Conservation (phyloP, 495 filamentous ascomycete species). For the Hypomontagnella monticulosa region DNA sequence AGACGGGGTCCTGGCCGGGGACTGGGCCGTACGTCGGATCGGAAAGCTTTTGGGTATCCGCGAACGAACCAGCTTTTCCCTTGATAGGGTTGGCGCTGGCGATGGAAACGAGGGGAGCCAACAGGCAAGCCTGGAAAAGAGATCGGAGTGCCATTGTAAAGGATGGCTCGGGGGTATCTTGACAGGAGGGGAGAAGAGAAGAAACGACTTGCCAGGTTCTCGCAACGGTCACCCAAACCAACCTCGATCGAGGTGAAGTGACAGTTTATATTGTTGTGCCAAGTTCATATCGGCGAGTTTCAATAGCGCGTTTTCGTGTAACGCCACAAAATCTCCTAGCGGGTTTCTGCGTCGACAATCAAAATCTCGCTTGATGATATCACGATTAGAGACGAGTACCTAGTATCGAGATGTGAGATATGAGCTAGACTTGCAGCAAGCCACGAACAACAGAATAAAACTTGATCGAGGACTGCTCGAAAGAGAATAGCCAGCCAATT, state of each 20-base stretch:
- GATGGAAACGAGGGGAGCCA: slow-evolving; percentile 28
- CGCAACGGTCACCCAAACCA: background rate
- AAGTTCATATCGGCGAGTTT: slow-evolving; percentile 15
- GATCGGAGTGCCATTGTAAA: slow-evolving; percentile 36
- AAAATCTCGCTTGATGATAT: slow-evolving; percentile 39
- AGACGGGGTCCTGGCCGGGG: slow-evolving; percentile 55
- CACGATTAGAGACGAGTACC: slow-evolving; percentile 20
- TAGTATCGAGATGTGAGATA: no score
- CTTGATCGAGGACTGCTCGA: slow-evolving; percentile 23
- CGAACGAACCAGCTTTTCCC: slow-evolving; percentile 22
- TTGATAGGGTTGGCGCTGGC: slow-evolving; percentile 25
- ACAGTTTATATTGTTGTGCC: slow-evolving; percentile 34
- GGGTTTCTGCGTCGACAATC: slow-evolving; percentile 18
- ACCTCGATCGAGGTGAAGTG: slow-evolving; percentile 4
- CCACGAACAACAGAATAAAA: slow-evolving; percentile 29
- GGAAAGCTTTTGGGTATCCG: slow-evolving; percentile 49
- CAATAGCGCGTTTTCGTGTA: slow-evolving; percentile 30
- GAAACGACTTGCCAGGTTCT: slow-evolving; percentile 8
- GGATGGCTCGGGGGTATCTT: slow-evolving; percentile 4
- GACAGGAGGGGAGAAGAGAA: slow-evolving; percentile 23
- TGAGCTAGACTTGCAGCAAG: slow-evolving; percentile 30
- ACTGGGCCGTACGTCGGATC: slow-evolving; percentile 53
- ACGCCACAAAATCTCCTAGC: slow-evolving; percentile 27
- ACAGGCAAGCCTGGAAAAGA: slow-evolving; percentile 32
- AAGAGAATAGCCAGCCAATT: slow-evolving; percentile 24